Conservation (phyloP, 305 asterid genomes). For the Fraxinus albicans region DNA sequence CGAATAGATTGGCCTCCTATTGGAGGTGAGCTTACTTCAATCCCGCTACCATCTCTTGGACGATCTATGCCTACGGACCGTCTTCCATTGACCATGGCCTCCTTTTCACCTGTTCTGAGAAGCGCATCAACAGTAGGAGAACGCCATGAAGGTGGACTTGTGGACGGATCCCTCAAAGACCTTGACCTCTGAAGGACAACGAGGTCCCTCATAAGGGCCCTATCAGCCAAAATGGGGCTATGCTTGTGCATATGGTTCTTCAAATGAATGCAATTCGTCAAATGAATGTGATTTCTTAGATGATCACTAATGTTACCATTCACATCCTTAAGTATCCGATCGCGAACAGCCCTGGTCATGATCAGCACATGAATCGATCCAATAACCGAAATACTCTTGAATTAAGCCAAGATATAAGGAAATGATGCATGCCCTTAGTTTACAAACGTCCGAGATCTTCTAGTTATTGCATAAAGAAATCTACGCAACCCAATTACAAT, state of each 20-base stretch:
- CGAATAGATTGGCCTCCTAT: slow-evolving; percentile 27
- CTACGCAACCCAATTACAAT: neutral
- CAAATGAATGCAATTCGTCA: slow-evolving; percentile 96
- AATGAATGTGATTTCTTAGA: slow-evolving; percentile 84
- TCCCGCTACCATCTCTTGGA: slow-evolving; percentile 32
- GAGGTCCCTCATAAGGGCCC: slow-evolving; percentile 86
- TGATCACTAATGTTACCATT: slow-evolving; percentile 83
- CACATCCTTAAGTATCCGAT: slow-evolving; percentile 89
- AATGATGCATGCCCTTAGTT: slow-evolving; percentile 37
- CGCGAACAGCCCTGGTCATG: slow-evolving; percentile 90
- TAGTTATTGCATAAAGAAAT: slow-evolving; percentile 2
- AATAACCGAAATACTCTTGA: slow-evolving; percentile 26
- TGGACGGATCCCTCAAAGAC: slow-evolving; percentile 92
- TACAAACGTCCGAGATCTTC: slow-evolving; percentile 35
- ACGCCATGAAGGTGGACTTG: slow-evolving; percentile 82
- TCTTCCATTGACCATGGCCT: slow-evolving; percentile 51
- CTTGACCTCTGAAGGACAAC: slow-evolving; percentile 86
- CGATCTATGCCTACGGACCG: slow-evolving; percentile 56
- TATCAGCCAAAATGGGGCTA: slow-evolving; percentile 74
- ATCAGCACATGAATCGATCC: slow-evolving; percentile 50
- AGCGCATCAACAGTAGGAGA: slow-evolving; percentile 67
- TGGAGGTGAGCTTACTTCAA: slow-evolving; percentile 53
- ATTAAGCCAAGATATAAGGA: slow-evolving; percentile 35
- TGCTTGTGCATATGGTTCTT: slow-evolving; percentile 96
- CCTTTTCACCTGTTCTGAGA: slow-evolving; percentile 48